Evolutionary conservation across 2,329 filamentous ascomycete genomes (phyloP), one percentile per base, ranked within the genome.

Genomic region (Cryphonectria radicalis): DNA sequence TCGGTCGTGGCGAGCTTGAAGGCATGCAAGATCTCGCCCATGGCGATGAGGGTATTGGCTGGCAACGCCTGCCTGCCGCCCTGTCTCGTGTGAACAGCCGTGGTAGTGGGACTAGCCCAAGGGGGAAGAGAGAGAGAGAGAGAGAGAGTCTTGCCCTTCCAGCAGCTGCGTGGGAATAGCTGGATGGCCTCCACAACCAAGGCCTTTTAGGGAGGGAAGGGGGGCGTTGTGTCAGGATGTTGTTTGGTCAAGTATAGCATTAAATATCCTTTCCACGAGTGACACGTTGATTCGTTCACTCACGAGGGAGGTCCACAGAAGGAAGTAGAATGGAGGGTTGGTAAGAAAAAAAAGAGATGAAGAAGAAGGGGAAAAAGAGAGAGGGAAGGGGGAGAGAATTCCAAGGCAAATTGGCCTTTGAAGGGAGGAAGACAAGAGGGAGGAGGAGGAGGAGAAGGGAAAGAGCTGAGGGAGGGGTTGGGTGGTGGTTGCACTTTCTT

Each of bases 1-100:
- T 32, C 37, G 1, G 63, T 19, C n/a, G 43, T 37, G 28, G 70
- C 67, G 25, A 66, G 43, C 11, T 69, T 67, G 55, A 59, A 59
- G 14, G 25, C 25, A 14, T 5, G 55, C 25, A 59, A 6, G 14
- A 59, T 32, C 11, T 32, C 55, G 25, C 2, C 55, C 25, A 32
- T 32, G 4, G 25, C 32, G 55, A 32, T 25, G 13, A 32, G 25
- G 1, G 22, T n/a, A n/a, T 40, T 40, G 59, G 22, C 14, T 14
- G 28, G 22, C 25, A 59, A n/a, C 4, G 46, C 46, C 46, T 50
- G 46, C 19, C n/a, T n/a, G 46, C 8, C 46, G 46, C n/a, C 19
- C 19, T 50, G 46, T 50, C 46, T 10, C 46, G 28, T 28, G 46
- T 50, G 46, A 22, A 6, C 19, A 22, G 43, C 42, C 42, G 17